Evolutionary conservation across 805 yeast genomes (phyloP).

Genomic region (Wickerhamiella dianesei): DNA sequence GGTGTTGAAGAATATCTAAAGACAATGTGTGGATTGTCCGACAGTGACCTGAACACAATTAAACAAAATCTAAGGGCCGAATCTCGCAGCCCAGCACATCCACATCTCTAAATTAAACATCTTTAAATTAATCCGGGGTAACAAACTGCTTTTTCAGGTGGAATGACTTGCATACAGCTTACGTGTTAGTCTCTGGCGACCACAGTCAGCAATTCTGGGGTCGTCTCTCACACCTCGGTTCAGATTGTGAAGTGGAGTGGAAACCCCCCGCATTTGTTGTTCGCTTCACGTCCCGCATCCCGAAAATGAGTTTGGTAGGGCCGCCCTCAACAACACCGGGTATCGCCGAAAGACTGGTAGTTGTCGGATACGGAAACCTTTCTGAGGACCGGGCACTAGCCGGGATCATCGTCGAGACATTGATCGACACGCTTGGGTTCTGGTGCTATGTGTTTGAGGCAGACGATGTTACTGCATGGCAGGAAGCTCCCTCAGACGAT

Average conservation of each 20-base stretch:
- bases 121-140: neutral
- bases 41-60: slow-evolving; percentile 32
- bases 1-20: slow-evolving; percentile 38
- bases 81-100: neutral
- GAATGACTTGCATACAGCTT: too few relatives aligned
- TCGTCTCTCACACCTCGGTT: too few relatives aligned
- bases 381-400: neutral
- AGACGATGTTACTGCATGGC: neutral
- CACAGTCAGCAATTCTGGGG: too few relatives aligned
- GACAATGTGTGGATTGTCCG: slow-evolving; percentile 32
- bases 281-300: neutral
- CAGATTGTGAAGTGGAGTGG: too few relatives aligned
- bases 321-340: neutral
- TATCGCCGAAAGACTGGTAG: neutral
- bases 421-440: neutral
- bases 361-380: neutral
- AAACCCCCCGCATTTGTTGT: too few relatives aligned
- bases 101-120: neutral
- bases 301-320: neutral
- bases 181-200: too few relatives aligned
- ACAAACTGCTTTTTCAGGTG: too few relatives aligned
- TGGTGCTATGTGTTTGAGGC: neutral
- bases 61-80: slow-evolving; percentile 22
- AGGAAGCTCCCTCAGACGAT: neutral
- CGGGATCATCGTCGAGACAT: neutral